Base-by-base conservation (phyloP, 2,329 filamentous ascomycete species). In the Hypoxylon sp. region DNA sequence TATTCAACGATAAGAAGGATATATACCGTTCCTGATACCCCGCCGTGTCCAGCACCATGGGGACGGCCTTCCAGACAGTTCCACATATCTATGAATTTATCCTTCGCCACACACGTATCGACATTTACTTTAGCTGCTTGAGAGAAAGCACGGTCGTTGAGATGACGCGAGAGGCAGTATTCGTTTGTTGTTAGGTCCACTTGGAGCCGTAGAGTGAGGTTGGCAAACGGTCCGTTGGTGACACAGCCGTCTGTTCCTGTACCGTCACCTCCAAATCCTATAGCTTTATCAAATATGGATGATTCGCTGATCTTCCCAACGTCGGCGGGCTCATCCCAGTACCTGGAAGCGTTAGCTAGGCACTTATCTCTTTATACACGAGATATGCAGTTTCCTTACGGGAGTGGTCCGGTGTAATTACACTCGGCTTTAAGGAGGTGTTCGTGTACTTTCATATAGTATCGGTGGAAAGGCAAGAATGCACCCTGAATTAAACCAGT, bases 391-490 rank as follows among this genome's bases (percentile, higher is more conserved):
- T 6, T 46, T 28, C 5, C 71, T 68, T 66, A 74, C 73, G 73
- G 73, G 17, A 71, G 48, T 6, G 71, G 68, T 2, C 74, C 74
- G 7, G 63, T 70, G 48, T 73, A 75, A 28, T 69, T 62, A 46
- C 79, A 81, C 60, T 80, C 77, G 7, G 73, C 58, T 30, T 74
- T 72, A 14, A 80, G 63, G 2, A 79, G 72, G 34, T 69, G 67
- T 50, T 79, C 79, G 58, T 80, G 78, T 19, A 73, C 67, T 14
- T 70, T 73, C 49, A 79, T 50, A 56, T 77, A 79, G 60, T 75
- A 78, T 5, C 79, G 74, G 46, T 81, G 79, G 73, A 78, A 81
- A 0, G 78, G 76, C 17, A 80, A 70, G 63, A 81, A 80, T 55
- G 75, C 74, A 25, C 76, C 76, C 46, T 72, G 23, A 2, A 4